phyloP scores from a whole-genome alignment of 1,139 yeast species.

The Yamadazyma spencermartinsiae region DNA sequence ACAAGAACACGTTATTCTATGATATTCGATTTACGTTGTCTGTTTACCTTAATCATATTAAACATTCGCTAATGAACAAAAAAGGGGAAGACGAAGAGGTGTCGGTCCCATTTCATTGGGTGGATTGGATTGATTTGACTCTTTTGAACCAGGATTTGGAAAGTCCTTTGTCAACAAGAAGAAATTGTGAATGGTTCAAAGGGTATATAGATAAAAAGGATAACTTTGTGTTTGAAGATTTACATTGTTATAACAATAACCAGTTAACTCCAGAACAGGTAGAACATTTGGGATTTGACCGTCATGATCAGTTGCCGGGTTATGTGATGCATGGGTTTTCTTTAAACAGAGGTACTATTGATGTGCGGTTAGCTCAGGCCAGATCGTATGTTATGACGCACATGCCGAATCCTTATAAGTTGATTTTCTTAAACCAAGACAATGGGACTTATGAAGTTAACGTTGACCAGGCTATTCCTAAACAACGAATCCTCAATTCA shows the following conservation, averaged over 20 bases:
- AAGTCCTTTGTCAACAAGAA: constrained; percentile 17
- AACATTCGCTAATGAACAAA: constrained; percentile 11
- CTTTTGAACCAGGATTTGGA: constrained; percentile 18
- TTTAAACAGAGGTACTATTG: constrained; percentile 21
- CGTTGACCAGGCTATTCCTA: constrained; percentile 17
- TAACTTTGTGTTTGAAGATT: constrained; percentile 10
- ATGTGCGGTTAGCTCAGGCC: constrained; percentile 26
- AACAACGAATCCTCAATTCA: constrained; percentile 25
- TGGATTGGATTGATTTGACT: constrained; percentile 30
- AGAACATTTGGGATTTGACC: constrained; percentile 21
- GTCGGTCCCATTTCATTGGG: constrained; percentile 30
- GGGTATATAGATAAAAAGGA: constrained; percentile 12
- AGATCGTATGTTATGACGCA: constrained; percentile 26
- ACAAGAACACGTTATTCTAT: constrained; percentile 24
- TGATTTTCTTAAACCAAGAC: constrained; percentile 24
- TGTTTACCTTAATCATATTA: constrained; percentile 32
- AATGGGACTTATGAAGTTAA: constrained; percentile 29
- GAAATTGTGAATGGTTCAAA: constrained; percentile 15
- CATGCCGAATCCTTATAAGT: constrained; percentile 25
- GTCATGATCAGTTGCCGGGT: constrained; percentile 27
- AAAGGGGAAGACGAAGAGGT: constrained; percentile 11
- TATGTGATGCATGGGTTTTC: constrained; percentile 19
- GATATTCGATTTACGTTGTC: constrained; percentile 44
- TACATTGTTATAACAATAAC: constrained; percentile 21
- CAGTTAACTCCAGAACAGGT: constrained; percentile 22